Evolutionary conservation across 495 filamentous ascomycete species (phyloP).

Genomic region (Terfezia claveryi): DNA sequence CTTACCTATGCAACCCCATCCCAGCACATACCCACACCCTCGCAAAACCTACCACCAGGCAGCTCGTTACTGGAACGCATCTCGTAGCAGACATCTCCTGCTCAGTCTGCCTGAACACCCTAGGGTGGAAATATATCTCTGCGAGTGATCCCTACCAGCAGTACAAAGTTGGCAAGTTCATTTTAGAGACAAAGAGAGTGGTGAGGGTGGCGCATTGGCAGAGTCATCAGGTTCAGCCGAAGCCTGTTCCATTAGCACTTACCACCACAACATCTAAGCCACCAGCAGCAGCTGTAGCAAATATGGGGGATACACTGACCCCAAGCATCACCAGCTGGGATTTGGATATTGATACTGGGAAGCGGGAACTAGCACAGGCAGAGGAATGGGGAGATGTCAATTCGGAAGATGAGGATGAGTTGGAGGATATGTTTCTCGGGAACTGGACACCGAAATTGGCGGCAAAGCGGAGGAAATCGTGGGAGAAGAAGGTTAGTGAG

Average conservation of each 20-base stretch:
- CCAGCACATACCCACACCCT: slow-evolving; percentile 19
- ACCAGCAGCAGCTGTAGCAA: not conserved
- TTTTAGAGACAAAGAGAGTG: slow-evolving; percentile 67
- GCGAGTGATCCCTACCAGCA: slow-evolving; percentile 59
- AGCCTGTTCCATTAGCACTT: not conserved
- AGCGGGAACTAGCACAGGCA: not conserved
- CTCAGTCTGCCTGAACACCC: slow-evolving; percentile 37
- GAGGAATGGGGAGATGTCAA: slow-evolving; percentile 44
- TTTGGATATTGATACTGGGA: not conserved
- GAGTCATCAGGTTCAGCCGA: slow-evolving; percentile 42
- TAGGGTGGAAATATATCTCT: slow-evolving; percentile 89
- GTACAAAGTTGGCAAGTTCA: slow-evolving; percentile 93
- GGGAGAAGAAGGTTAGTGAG: not conserved
- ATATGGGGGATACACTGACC: not conserved
- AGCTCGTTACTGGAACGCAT: slow-evolving; percentile 34
- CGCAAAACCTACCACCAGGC: slow-evolving; percentile 22
- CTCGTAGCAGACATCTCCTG: slow-evolving; percentile 34
- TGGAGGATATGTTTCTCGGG: slow-evolving; percentile 77
- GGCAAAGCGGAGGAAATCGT: slow-evolving; percentile 26
- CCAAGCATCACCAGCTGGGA: not conserved
- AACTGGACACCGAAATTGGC: slow-evolving; percentile 58
- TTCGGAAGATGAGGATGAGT: slow-evolving; percentile 82
- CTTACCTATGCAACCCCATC: slow-evolving; percentile 51
- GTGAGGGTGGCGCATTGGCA: slow-evolving; percentile 26
- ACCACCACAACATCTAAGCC: not conserved